Conservation (phyloP, 164 flowering plant species). For the Umbellularia californica region DNA sequence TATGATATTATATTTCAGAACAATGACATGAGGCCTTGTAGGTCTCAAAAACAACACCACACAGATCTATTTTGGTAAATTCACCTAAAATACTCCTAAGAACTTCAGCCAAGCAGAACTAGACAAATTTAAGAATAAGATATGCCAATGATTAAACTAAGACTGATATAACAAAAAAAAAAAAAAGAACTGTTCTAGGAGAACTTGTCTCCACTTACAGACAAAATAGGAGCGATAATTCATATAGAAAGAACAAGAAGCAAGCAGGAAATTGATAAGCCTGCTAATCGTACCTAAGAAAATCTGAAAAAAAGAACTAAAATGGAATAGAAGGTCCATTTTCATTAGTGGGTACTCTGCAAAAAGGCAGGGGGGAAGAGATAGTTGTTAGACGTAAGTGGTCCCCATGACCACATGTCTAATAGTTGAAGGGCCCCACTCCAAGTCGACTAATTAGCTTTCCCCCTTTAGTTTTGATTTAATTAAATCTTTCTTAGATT, state of each 20-base stretch:
- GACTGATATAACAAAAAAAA: neutral
- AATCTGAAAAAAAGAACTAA: neutral
- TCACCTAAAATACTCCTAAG: slow-evolving; percentile 6
- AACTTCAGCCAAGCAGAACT: slow-evolving; percentile 6
- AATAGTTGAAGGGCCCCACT: too few species aligned
- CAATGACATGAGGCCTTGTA: neutral
- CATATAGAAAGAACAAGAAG: neutral
- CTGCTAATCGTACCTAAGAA: neutral
- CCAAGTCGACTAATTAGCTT: too few species aligned
- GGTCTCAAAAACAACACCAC: neutral
- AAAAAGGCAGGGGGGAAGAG: neutral
- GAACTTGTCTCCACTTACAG: neutral
- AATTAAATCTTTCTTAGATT: too few species aligned
- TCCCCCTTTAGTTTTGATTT: too few species aligned
- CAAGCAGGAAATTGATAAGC: neutral
- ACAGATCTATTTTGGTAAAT: neutral
- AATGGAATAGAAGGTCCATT: neutral
- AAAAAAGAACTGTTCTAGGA: neutral
- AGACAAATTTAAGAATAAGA: slow-evolving; percentile 1
- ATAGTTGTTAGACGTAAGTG: too few species aligned
- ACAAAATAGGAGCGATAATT: neutral
- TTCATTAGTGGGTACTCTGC: neutral
- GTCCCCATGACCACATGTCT: too few species aligned
- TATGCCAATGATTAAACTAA: neutral
- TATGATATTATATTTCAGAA: neutral